Evolutionary conservation across 2,329 filamentous ascomycete species (phyloP).

Genomic region (Hypomyces perniciosus): DNA sequence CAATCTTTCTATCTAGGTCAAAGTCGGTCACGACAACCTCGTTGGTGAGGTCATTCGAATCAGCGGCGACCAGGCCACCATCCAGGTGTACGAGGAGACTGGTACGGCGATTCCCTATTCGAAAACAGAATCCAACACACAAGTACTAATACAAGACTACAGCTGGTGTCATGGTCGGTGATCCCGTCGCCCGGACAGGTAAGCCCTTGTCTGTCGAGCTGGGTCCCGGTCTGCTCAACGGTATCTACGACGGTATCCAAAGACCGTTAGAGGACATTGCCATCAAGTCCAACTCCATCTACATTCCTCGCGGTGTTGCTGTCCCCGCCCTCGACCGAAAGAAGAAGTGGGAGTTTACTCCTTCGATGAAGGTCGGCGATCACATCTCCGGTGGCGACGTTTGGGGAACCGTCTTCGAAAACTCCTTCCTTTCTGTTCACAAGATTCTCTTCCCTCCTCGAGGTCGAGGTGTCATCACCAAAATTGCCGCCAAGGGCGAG

Average conservation of each 20-base stretch:
- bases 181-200: slow-evolving; percentile 83
- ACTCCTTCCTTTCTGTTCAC: slow-evolving; percentile 89
- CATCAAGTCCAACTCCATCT: slow-evolving; percentile 75
- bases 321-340: slow-evolving; percentile 81
- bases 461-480: slow-evolving; percentile 85
- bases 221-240: slow-evolving; percentile 93
- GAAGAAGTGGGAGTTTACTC: slow-evolving; percentile 96
- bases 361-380: slow-evolving; percentile 87
- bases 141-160: slow-evolving; percentile 10
- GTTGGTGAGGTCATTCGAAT: slow-evolving; percentile 98
- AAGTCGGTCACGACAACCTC: slow-evolving; percentile 84
- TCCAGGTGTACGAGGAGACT: slow-evolving; percentile 99
- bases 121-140: background rate
- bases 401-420: slow-evolving; percentile 92
- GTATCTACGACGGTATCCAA: slow-evolving; percentile 99
- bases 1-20: slow-evolving; percentile 52
- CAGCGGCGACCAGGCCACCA: slow-evolving; percentile 88
- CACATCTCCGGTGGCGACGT: slow-evolving; percentile 95
- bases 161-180: slow-evolving; percentile 94
- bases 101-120: slow-evolving; percentile 47
- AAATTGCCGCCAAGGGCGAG: slow-evolving; percentile 80
- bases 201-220: slow-evolving; percentile 97
- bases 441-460: slow-evolving; percentile 88
- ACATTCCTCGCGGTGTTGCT: slow-evolving; percentile 91
- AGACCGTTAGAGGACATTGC: slow-evolving; percentile 84